Evolutionary conservation across 164 flowering plant genomes (phyloP), one percentile per base, ranked within the genome.

Genomic region (Aristolochia fimbriata): DNA sequence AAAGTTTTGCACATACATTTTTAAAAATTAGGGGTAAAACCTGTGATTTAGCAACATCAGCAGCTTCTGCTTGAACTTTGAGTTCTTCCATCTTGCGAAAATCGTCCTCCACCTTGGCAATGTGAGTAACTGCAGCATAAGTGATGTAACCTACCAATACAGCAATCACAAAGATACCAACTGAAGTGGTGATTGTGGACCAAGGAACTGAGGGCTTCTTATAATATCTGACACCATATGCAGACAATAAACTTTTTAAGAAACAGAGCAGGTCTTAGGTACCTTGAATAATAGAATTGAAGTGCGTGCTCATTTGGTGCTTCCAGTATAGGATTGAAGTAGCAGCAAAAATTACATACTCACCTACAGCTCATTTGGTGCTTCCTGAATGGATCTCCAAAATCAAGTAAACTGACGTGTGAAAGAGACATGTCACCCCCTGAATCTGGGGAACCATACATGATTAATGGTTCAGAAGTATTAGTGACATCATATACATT

Each of bases 1-100:
- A 63, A 52, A 27, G 6, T 23, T 13, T 22, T 51, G 15, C 24
- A 52, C 1, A 10, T 22, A 27, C 17, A 51, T 23, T 52, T 1
- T 11, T 1, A 22, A 31, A 16, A 22, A 52, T 13, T 33, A 60
- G 59, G 14, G 51, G 46, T 52, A 19, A 50, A 46, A 91, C 97
- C 97, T 88, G 91, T 51, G 98, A 92, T 66, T 92, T 92, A 53
- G 98, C 95, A 64, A 87, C 84, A 78, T 85, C 96, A 54, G 98
- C 98, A 61, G 96, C 92, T 74, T 87, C 96, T 41, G 98, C 98
- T 75, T 73, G 83, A 25, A 75, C 86, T 76, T 89, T 92, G 16
- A 92, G 71, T 62, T 78, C 80, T 63, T 85, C 72, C 98, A 92
- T 92, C 71, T 78, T 69, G 50, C 74, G 76, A 70, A 79, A 92